phyloP scores from a whole-genome alignment of 768 basidiomycete species.

The Hirschioporus abietinus region DNA sequence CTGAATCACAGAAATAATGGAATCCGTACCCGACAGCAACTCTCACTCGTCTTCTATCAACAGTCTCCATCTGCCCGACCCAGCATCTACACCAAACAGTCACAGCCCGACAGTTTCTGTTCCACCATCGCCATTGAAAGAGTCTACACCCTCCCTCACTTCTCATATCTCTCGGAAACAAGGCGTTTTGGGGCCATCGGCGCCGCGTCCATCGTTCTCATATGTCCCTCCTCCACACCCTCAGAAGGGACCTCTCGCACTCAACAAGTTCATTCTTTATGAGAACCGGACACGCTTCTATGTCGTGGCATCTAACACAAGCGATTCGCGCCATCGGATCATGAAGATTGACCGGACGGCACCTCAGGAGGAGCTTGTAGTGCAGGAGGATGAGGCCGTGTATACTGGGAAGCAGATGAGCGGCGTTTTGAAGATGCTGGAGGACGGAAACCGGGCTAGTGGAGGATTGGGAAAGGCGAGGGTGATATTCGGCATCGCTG shows the following conservation, averaged over 20 bases:
- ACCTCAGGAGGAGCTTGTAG: conserved; percentile 64
- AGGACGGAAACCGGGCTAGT: conserved; percentile 85
- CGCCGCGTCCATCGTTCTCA: neutral
- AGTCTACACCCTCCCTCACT: conserved; percentile 11
- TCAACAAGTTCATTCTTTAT: conserved; percentile 89
- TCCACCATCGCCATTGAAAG: conserved; percentile 7
- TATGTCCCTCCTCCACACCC: conserved; percentile 6
- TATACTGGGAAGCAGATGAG: conserved; percentile 90
- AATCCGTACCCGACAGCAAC: too few relatives aligned
- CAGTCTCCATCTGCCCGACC: too few relatives aligned
- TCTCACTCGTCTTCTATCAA: too few relatives aligned
- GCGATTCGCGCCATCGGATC: conserved; percentile 84
- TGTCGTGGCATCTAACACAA: conserved; percentile 85
- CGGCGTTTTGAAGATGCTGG: conserved; percentile 88
- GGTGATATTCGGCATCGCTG: conserved; percentile 79
- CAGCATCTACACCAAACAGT: neutral
- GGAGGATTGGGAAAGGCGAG: conserved; percentile 81
- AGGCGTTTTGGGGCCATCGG: neutral
- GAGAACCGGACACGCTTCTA: conserved; percentile 90
- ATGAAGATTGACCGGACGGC: conserved; percentile 90
- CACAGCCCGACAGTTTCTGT: neutral
- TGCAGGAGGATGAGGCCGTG: conserved; percentile 76
- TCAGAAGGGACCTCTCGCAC: conserved; percentile 20
- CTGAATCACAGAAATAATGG: too few relatives aligned
- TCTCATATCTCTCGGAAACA: conserved; percentile 10